A percentile compares a stretch with the other conserved stretches of the same genome.
Conservation (phyloP, 1,284 basidiomycete genomes). For the Leccinum insolens region DNA sequence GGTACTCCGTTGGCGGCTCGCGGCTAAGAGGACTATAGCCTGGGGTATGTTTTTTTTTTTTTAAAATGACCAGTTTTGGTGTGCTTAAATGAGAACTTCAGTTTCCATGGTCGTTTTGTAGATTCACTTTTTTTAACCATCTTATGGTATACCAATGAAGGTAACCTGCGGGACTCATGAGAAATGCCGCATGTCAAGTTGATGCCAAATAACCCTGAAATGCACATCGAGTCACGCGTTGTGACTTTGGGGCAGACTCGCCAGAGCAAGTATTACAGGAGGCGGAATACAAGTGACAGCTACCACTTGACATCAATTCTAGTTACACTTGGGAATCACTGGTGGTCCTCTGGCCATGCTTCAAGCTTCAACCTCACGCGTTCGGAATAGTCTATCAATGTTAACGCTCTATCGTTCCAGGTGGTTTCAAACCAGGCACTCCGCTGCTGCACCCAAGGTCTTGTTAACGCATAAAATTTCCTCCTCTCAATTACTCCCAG, state of each 20-base stretch:
- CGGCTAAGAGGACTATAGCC: constrained; percentile 18
- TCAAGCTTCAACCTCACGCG: no score
- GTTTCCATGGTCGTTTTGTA: constrained; percentile 6
- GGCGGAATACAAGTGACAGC: not conserved
- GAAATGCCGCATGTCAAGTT: not conserved
- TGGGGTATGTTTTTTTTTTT: constrained; percentile 8
- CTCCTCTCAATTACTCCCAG: no score
- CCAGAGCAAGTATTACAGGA: not conserved
- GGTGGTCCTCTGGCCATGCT: no score
- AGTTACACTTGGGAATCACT: not conserved
- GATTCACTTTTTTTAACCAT: not conserved
- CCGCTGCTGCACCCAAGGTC: no score
- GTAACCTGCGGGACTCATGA: not conserved
- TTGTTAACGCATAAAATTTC: no score
- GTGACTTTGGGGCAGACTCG: not conserved
- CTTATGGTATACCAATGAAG: not conserved
- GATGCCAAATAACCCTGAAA: not conserved
- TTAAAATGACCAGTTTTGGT: not conserved
- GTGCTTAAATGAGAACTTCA: constrained; percentile 1
- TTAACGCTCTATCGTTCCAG: no score
- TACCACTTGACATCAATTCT: not conserved
- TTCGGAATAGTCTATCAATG: no score
- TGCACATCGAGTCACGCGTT: not conserved
- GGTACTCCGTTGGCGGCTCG: constrained; percentile 56
- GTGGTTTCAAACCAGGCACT: no score